Evolutionary conservation across 2,329 filamentous ascomycete species (phyloP), one percentile per base, ranked within the genome.

Genomic region (Fusarium caatingaense): DNA sequence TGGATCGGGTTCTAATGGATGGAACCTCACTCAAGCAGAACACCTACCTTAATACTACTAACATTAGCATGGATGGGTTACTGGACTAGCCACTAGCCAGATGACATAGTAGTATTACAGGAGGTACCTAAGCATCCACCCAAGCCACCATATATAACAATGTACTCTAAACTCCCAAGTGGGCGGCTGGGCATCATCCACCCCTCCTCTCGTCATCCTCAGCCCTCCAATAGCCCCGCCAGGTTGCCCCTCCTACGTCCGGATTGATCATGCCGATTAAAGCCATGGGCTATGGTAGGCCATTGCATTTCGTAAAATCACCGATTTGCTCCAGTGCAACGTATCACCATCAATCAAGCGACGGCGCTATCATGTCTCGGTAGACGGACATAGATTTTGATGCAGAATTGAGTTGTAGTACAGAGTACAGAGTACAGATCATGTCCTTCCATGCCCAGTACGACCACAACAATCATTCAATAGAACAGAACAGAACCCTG

Each of bases 221-320:
- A 57, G 45, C 37, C 45, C 44, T 63, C 60, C 41, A 62, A 62
- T 41, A 54, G 40, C 60, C 71, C 73, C 69, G 71, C 73, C 59
- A 72, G 72, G 73, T 75, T 75, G 72, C 73, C 72, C 73, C 73
- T 75, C 73, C 73, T 74, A 74, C 72, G 56, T 72, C 42, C 56
- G 67, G 61, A 56, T 68, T 30, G 55, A 44, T 49, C 47, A 58
- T 50, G 56, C 44, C 55, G 58, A 68, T 57, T 60, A 44, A 68
- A 57, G 62, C 66, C 58, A 56, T 51, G 18, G 34, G 6, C 32
- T n/a, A 18, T 16, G 32, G 32, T 37, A 37, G 32, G 62, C 66
- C 58, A 56, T 51, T 23, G 20, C 42, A 42, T 53, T 53, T 53
- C 27, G 28, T 25, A 66, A 69, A 70, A 68, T 70, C 54, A 67